Base-by-base conservation (phyloP, 805 yeast species). In the Candida corydali region DNA sequence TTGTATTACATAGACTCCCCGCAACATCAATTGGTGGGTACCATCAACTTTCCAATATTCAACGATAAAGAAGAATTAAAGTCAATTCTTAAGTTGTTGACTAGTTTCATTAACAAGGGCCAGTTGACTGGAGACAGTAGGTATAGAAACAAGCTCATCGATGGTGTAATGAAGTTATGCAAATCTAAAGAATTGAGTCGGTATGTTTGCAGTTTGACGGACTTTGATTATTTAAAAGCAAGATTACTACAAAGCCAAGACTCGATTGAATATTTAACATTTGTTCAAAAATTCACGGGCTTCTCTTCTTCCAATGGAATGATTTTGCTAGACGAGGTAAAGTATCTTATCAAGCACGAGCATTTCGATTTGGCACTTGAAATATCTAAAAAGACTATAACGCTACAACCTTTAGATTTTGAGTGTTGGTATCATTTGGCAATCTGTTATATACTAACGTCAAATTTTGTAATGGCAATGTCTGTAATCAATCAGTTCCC, bases 401-500 rank as follows among this genome's bases (percentile, higher is more conserved):
- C 73, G 34, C 67, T 83, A 2, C 65, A 84, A n/a, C 95, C 95
- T 0, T 68, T 86, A 2, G 91, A 82, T 53, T 86, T 81, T 52
- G 74, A 70, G 35, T 64, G 82, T 19, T 86, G 96, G 96, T 75
- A 73, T 40, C 63, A 66, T 25, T 62, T 86, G 29, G 74, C 83
- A 4, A 65, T 78, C 42, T 73, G 78, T 24, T 80, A 86, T 48
- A 69, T 82, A 14, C 57, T 79, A 25, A 60, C 51, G 31, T 73
- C 69, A 33, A 77, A 85, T 50, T 76, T 67, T 45, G 63, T 66
- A 26, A 67, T 63, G 42, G 94, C 95, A 0, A 60, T 87, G 27
- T 52, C 77, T 26, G 71, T 89, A 0, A 63, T 86, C 43, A 87
- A 87, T 52, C 75, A 87, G 1, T 73, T 86, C 32, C 95, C 95